A percentile compares a stretch with the other conserved stretches of the same genome.
Evolutionary conservation across 306 rosid species (phyloP).

Genomic region (Pterocarpus macrocarpus): DNA sequence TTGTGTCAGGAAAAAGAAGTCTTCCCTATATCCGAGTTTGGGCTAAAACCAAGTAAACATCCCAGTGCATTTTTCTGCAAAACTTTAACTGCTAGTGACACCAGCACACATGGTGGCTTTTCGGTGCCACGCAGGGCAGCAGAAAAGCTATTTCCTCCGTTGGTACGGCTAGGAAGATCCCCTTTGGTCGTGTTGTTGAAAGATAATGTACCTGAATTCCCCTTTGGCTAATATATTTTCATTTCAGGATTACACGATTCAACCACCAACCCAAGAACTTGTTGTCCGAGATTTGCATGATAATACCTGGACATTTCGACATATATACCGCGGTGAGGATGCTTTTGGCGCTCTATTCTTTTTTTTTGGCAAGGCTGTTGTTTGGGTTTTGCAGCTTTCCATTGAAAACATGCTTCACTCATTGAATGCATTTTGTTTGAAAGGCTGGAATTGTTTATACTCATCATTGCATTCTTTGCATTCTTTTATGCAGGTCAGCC

Average conservation of each 20-base stretch:
- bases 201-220: background rate
- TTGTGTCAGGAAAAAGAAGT: conserved; percentile 81
- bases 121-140: conserved; percentile 97
- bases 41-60: conserved; percentile 82
- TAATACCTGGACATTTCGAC: conserved; percentile 91
- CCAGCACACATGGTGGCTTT: conserved; percentile 95
- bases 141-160: conserved; percentile 87
- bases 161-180: conserved; percentile 60
- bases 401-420: no score
- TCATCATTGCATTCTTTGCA: conserved; percentile 7
- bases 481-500: conserved; percentile 79
- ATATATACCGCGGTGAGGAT: conserved; percentile 84
- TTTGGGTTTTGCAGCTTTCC: no score
- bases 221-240: conserved; percentile 31
- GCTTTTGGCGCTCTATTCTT: conserved; percentile 18
- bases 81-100: conserved; percentile 95
- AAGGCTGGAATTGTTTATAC: background rate
- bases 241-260: conserved; percentile 80
- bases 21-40: conserved; percentile 85
- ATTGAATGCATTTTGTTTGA: background rate
- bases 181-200: background rate
- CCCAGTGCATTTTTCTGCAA: conserved; percentile 96
- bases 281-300: conserved; percentile 93
- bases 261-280: conserved; percentile 93
- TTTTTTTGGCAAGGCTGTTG: background rate